Percentiles rank a stretch among this genome's conserved stretches.
These are phyloP conservation scores for Trichoderma aggressivum DNA, from an alignment of 2,329 filamentous ascomycete species.

Conservation along the genomic window DNA sequence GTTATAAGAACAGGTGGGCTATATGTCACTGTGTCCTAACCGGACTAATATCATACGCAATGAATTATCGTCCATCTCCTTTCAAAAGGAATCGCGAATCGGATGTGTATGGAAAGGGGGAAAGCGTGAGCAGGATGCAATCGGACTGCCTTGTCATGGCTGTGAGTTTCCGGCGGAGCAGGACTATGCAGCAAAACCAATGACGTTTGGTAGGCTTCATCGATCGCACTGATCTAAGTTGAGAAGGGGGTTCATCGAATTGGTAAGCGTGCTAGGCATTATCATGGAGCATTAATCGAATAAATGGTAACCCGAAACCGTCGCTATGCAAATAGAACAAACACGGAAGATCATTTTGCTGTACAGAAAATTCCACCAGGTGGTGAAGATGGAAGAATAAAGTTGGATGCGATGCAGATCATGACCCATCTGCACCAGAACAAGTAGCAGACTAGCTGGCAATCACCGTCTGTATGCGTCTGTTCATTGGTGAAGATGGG, in stretches of 20 bases:
- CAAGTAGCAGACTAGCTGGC: slow-evolving; percentile 42
- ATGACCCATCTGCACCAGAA: not conserved
- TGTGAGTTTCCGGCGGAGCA: not conserved
- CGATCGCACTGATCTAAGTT: not conserved
- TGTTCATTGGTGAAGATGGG: slow-evolving; percentile 47
- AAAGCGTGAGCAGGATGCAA: not conserved
- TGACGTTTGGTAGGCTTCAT: not conserved
- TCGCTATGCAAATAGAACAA: slow-evolving; percentile 39
- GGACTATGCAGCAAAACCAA: not conserved
- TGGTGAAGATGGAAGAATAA: not conserved
- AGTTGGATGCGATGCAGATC: not conserved
- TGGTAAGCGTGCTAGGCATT: slow-evolving; percentile 1
- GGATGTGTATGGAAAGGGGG: not conserved
- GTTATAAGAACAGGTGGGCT: not conserved
- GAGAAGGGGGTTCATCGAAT: not conserved
- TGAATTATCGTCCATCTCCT: not conserved
- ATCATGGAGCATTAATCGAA: slow-evolving; percentile 19
- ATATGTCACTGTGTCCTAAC: not conserved
- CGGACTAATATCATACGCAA: slow-evolving; percentile 7
- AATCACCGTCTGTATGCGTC: slow-evolving; percentile 63
- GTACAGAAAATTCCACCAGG: slow-evolving; percentile 27
- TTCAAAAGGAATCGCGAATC: not conserved
- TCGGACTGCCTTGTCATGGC: not conserved
- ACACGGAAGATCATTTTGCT: slow-evolving; percentile 24
- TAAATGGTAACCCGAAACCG: slow-evolving; percentile 28